Evolutionary conservation across 2,329 filamentous ascomycete genomes (phyloP), one percentile per base, ranked within the genome.

Genomic region (Dryadomyces quercus-mongolicae): DNA sequence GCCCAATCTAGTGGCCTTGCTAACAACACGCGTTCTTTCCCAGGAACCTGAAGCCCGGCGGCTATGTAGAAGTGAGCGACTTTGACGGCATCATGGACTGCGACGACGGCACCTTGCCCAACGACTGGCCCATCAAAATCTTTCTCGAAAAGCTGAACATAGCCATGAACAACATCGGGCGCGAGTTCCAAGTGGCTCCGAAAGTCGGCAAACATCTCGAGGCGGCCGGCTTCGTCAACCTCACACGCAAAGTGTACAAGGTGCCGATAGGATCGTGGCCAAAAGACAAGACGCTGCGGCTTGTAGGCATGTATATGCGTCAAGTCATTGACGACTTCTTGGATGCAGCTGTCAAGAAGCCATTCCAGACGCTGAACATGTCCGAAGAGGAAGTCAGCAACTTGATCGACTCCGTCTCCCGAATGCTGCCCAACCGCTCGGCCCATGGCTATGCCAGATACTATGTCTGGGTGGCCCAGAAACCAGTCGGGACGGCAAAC

Each of bases 321-420:
- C 51, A 57, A 13, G 48, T 55, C 18, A 55, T 18, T 12, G 63
- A 64, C 2, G 60, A 71, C 54, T 60, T 67, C 5, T 61, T 57
- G 2, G 61, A 59, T 2, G 56, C 57, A 9, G 48, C 55, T 10
- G 45, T 56, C 16, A 55, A 49, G 13, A 60, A 60, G 51, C 57
- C 58, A 1, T 61, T 59, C 56, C 56, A 54, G n/a, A 48, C 48
- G 13, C 51, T 62, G 34, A 51, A 38, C 48, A 50, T 56, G 54
- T 25, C 40, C 0, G 31, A 51, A 1, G 56, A 71, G 66, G 80
- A 82, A 65, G 80, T 81, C 0, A 78, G 78, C 54, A 82, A 81
- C 0, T 51, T 53, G 3, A 43, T 53, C 38, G 40, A 16, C 31
- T 3, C 5, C 2, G 54, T 56, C 4, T 76, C 18, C 4, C 31